Conservation (phyloP, 2,329 filamentous ascomycete species). For the Beauveria varroae region DNA sequence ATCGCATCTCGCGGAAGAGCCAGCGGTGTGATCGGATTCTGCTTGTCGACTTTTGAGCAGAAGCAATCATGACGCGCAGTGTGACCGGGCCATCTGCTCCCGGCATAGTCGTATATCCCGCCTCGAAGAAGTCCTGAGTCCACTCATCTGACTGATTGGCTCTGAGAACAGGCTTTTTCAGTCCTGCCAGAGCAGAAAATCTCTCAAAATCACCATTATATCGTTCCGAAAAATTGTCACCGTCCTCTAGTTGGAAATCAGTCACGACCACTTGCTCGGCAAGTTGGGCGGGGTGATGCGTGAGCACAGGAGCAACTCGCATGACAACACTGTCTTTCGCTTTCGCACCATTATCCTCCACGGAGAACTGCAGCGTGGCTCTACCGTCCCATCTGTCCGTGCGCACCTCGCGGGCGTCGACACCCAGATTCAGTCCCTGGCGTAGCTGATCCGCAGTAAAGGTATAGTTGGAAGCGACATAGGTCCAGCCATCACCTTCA, state of each 20-base stretch:
- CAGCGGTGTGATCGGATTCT: background rate
- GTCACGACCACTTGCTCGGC: constrained; percentile 20
- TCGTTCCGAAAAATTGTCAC: background rate
- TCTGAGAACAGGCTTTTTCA: background rate
- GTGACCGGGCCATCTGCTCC: background rate
- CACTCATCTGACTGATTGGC: background rate
- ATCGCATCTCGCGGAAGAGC: background rate
- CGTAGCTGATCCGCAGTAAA: constrained; percentile 23
- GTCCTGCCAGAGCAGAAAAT: background rate
- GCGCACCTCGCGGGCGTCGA: constrained; percentile 27
- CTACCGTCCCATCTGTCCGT: constrained; percentile 21
- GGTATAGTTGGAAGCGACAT: constrained; percentile 17
- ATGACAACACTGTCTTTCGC: constrained; percentile 22
- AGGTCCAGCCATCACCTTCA: constrained; percentile 17
- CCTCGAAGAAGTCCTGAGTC: constrained; percentile 7
- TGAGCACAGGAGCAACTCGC: constrained; percentile 27
- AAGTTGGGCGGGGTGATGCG: constrained; percentile 28
- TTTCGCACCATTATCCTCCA: constrained; percentile 17
- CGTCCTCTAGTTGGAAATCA: background rate
- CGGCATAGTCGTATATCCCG: constrained; percentile 4
- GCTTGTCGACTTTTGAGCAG: background rate
- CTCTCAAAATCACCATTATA: background rate
- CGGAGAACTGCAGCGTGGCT: constrained; percentile 22
- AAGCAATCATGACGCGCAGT: constrained; percentile 6
- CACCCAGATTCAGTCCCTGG: constrained; percentile 23